Conservation (phyloP, 2,329 filamentous ascomycete genomes). For the Eutypella sp. region DNA sequence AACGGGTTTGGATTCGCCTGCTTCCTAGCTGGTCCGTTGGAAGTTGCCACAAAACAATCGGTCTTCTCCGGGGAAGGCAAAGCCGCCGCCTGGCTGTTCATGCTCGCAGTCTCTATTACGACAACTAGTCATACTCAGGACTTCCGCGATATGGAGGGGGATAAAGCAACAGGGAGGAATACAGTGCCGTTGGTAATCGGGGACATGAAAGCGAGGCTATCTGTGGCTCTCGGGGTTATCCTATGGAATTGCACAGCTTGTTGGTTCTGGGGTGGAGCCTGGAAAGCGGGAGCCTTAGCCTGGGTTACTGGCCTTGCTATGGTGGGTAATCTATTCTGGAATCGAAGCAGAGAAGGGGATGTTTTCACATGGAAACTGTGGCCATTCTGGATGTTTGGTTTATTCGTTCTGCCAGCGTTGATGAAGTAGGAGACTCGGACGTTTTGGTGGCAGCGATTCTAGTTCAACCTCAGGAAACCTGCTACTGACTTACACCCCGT, state of each 20-base stretch:
- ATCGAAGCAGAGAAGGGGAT: neutral
- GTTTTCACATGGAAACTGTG: neutral
- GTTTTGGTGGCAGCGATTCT: neutral
- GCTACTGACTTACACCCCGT: too few species aligned
- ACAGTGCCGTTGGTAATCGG: constrained; percentile 8
- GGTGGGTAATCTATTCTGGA: neutral
- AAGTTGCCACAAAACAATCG: constrained; percentile 6
- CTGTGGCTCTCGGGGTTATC: neutral
- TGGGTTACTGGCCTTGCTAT: neutral
- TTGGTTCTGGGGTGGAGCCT: neutral
- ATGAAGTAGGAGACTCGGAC: constrained; percentile 1
- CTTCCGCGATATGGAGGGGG: constrained; percentile 10
- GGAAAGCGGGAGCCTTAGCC: neutral
- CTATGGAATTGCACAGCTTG: neutral
- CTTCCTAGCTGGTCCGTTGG: constrained; percentile 8
- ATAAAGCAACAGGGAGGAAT: constrained; percentile 4
- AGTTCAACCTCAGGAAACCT: neutral
- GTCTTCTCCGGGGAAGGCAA: constrained; percentile 2
- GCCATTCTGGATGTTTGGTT: neutral
- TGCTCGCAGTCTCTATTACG: constrained; percentile 1
- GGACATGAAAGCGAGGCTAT: constrained; percentile 2
- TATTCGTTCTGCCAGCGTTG: neutral
- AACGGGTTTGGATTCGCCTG: constrained; percentile 8
- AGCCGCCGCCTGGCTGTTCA: constrained; percentile 3
- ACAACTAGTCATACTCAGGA: constrained; percentile 7